Conservation (phyloP, 2,329 filamentous ascomycete species). For the Botrytis cinerea region DNA sequence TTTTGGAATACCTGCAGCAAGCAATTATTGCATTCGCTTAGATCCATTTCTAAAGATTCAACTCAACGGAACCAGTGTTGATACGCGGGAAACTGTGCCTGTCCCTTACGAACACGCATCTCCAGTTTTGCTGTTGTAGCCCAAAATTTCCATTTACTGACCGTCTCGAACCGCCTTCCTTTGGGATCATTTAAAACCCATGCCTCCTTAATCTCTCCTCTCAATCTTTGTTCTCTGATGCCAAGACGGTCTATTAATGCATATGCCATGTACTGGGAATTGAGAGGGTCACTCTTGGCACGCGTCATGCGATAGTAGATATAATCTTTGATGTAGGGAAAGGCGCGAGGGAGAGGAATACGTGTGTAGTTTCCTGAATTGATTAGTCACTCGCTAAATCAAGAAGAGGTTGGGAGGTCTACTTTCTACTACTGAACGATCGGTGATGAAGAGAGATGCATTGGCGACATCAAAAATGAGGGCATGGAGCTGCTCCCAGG, state of each 20-base stretch:
- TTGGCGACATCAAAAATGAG: not conserved
- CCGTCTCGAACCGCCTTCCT: not conserved
- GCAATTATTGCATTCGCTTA: not conserved
- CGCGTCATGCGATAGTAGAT: not conserved
- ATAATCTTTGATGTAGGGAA: not conserved
- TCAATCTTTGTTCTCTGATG: not conserved
- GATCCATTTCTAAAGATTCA: not conserved
- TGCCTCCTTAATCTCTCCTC: not conserved
- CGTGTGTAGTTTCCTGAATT: not conserved
- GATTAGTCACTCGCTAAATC: not conserved
- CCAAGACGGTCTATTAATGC: not conserved
- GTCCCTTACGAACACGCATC: not conserved
- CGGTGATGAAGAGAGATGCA: not conserved
- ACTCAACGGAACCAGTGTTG: not conserved
- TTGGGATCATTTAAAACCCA: not conserved
- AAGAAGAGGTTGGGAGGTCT: not conserved
- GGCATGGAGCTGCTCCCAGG: not conserved
- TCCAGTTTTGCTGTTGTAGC: not conserved
- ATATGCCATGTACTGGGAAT: not conserved
- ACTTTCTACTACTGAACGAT: not conserved
- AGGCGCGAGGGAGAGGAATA: not conserved
- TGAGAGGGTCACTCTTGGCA: not conserved
- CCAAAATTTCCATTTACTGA: not conserved
- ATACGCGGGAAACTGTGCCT: not conserved
- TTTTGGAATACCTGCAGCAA: not conserved